phyloP scores from a whole-genome alignment of 78 protist species.

The Dictyostelium firmibasis region DNA sequence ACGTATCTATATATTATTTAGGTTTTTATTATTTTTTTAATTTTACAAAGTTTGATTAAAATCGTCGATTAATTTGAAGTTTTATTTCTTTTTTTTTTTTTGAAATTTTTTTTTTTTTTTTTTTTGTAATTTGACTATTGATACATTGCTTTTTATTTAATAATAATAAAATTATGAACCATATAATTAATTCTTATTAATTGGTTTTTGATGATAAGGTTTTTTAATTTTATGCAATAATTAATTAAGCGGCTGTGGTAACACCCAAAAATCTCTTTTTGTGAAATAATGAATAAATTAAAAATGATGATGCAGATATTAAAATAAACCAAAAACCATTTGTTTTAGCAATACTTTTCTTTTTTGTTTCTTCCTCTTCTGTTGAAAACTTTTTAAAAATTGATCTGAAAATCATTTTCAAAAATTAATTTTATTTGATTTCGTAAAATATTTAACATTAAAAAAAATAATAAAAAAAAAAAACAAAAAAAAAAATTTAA shows the following conservation, averaged over 20 bases:
- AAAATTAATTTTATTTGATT: not conserved
- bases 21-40: too few relatives aligned
- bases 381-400: slow-evolving; percentile 69
- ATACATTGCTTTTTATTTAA: not conserved
- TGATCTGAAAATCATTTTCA: slow-evolving; percentile 38
- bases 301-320: slow-evolving; percentile 14
- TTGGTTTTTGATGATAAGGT: not conserved
- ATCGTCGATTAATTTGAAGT: not conserved
- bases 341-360: slow-evolving; percentile 27
- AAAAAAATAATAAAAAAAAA: not conserved
- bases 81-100: not conserved
- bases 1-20: not conserved
- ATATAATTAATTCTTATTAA: not conserved
- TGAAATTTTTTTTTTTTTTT: not conserved
- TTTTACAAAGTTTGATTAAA: too few relatives aligned
- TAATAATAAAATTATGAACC: not conserved
- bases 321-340: slow-evolving; percentile 51
- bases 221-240: not conserved
- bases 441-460: not conserved
- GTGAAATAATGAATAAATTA: not conserved
- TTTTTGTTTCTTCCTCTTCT: slow-evolving; percentile 51
- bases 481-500: not conserved
- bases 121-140: not conserved
- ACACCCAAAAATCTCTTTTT: not conserved
- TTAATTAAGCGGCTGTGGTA: not conserved